phyloP scores from a whole-genome alignment of 2,329 filamentous ascomycete species.

The Monosporascus sp. region DNA sequence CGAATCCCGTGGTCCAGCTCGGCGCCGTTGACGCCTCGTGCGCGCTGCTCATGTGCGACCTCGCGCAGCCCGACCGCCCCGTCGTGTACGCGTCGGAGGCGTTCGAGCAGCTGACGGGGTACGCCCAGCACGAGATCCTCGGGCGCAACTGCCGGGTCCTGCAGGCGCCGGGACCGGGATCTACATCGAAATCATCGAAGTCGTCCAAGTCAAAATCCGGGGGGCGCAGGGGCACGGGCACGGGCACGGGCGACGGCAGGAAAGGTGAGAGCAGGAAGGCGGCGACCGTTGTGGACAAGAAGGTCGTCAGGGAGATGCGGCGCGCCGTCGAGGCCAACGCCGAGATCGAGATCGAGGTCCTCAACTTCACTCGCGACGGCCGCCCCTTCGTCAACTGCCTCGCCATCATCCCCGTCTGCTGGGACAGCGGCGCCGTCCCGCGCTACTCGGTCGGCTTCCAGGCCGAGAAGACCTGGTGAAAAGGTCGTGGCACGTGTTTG shows the following conservation, averaged over 20 bases:
- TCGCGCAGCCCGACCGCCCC: conserved; percentile 66
- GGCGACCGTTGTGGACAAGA: conserved; percentile 52
- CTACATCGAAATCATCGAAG: too few relatives aligned
- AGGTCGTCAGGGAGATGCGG: conserved; percentile 53
- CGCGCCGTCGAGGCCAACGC: conserved; percentile 37
- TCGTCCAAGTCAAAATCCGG: too few relatives aligned
- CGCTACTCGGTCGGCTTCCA: conserved; percentile 80
- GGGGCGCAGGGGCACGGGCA: background rate
- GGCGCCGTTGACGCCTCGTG: conserved; percentile 81
- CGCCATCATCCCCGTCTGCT: conserved; percentile 76
- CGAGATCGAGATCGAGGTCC: conserved; percentile 51
- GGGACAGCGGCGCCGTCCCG: conserved; percentile 54
- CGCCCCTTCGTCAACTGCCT: conserved; percentile 76
- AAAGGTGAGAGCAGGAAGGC: background rate
- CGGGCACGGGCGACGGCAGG: background rate
- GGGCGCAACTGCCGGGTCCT: conserved; percentile 83
- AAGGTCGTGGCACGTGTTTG: background rate
- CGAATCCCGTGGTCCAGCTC: conserved; percentile 71
- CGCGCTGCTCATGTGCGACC: conserved; percentile 77
- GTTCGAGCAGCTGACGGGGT: conserved; percentile 76
- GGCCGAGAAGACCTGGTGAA: conserved; percentile 43
- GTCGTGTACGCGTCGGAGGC: conserved; percentile 82
- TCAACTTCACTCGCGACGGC: conserved; percentile 80
- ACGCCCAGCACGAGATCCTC: conserved; percentile 66
- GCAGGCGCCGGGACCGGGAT: conserved; percentile 52